Percentiles rank a stretch among this genome's conserved stretches.
phyloP scores from a whole-genome alignment of 257 asterid genomes.

The Nyctanthes arbortristis region DNA sequence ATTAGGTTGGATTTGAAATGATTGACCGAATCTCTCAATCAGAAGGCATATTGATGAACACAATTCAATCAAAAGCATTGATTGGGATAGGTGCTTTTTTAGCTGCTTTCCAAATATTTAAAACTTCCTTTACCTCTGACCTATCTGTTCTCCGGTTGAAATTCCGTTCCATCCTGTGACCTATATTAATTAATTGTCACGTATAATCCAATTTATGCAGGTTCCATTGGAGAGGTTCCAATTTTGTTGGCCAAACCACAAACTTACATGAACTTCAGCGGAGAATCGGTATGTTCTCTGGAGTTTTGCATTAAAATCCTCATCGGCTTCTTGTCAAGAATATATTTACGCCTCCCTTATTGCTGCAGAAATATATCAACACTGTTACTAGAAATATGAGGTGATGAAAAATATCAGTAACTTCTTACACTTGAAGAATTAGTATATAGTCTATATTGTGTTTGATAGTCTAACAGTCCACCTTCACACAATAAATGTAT shows the following conservation, averaged over 20 bases:
- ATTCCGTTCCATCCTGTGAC: neutral
- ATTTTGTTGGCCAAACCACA: slow-evolving; percentile 89
- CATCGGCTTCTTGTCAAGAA: no score
- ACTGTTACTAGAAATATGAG: neutral
- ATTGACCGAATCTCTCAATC: slow-evolving; percentile 73
- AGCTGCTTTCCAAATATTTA: neutral
- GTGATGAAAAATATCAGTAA: neutral
- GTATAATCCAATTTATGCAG: slow-evolving; percentile 42
- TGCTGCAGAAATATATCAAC: slow-evolving; percentile 1
- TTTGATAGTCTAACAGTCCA: neutral
- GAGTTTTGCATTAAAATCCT: neutral
- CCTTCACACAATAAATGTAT: neutral
- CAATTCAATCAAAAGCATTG: slow-evolving; percentile 90
- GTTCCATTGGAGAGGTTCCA: slow-evolving; percentile 89
- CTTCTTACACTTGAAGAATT: slow-evolving; percentile 9
- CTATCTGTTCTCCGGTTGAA: neutral
- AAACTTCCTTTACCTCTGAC: neutral
- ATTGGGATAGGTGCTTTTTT: slow-evolving; percentile 78
- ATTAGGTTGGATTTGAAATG: slow-evolving; percentile 95
- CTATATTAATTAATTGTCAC: slow-evolving; percentile 7
- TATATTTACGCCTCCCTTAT: no score
- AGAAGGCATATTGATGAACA: slow-evolving; percentile 80
- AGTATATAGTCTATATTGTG: neutral
- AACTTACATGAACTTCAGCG: slow-evolving; percentile 92
- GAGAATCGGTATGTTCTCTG: slow-evolving; percentile 72